Evolutionary conservation across 306 rosid species (phyloP), one percentile per base, ranked within the genome.

Genomic region (Fagus crenata): DNA sequence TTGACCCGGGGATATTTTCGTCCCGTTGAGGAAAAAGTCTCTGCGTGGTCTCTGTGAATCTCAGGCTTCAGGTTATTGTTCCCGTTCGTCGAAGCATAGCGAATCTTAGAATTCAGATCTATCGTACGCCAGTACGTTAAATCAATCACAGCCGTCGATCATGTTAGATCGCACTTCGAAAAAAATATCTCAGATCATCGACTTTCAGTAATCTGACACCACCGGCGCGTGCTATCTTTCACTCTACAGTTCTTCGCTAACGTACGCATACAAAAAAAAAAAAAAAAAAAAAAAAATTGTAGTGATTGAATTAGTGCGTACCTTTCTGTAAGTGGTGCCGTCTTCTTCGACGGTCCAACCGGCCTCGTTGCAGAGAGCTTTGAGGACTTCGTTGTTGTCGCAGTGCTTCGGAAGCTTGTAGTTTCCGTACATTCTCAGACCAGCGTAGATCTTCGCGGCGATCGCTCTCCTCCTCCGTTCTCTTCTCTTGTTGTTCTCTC

Each of bases 311-410:
- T 3, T 32, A 13, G 41, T 43, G 33, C 8, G 76, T 69, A 88
- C 92, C 92, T 88, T 88, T 40, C 92, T 81, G 76, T 88, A 88
- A 41, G 92, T 88, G 61, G 92, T 88, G 42, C 92, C 92, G 69
- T 88, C 92, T 68, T 88, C 92, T 65, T 88, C 88, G 53, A 88
- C 92, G 15, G 88, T 86, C 92, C 92, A 88, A 0, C 92, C 92
- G 40, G 92, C 92, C 68, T 88, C 92, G 69, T 77, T 76, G 72
- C 92, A 88, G 72, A 88, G 88, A 76, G 92, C 92, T 75, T 88
- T 88, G 69, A 88, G 92, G 70, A 88, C 92, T 64, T 88, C 92
- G 80, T 88, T 88, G 72, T 88, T 88, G 82, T 88, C 92, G 74
- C 92, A 88, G 84, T 88, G 92, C 82, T 88, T 88, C 35, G 92